phyloP scores from a whole-genome alignment of 768 basidiomycete species.

The Kwoniella bestiolae region DNA sequence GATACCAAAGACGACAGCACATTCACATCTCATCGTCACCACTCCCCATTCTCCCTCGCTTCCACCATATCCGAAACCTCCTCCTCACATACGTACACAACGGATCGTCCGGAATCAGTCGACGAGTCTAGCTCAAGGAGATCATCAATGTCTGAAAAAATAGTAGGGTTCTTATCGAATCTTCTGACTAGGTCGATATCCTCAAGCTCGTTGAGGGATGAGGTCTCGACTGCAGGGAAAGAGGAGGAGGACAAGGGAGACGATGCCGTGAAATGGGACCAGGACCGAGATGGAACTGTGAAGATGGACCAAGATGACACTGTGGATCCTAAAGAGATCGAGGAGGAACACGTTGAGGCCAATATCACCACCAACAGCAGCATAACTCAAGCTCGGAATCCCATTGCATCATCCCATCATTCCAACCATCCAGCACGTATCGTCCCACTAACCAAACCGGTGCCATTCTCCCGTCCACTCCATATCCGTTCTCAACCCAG shows the following conservation, averaged over 20 bases:
- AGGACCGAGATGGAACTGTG: neutral
- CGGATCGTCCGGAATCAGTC: neutral
- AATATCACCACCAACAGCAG: too few relatives aligned
- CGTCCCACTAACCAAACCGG: slow-evolving; percentile 10
- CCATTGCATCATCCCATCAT: too few relatives aligned
- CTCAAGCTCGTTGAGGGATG: neutral
- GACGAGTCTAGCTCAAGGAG: neutral
- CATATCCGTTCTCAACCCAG: neutral
- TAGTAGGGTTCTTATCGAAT: slow-evolving; percentile 20
- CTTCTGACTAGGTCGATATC: slow-evolving; percentile 3
- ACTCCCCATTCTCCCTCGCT: neutral
- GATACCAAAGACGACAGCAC: neutral
- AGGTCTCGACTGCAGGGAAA: neutral
- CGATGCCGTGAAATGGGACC: neutral
- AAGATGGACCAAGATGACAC: neutral
- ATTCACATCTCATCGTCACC: neutral
- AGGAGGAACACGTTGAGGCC: too few relatives aligned
- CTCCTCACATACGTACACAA: neutral
- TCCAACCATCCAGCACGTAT: too few relatives aligned
- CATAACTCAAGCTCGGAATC: too few relatives aligned
- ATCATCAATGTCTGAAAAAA: slow-evolving; percentile 19
- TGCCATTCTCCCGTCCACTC: slow-evolving; percentile 12
- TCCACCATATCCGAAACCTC: slow-evolving; percentile 1
- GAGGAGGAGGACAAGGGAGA: neutral
- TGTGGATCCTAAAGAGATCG: neutral